These are phyloP conservation scores for Apocynum venetum DNA, from an alignment of 257 asterid genomes.

Conservation along the genomic window DNA sequence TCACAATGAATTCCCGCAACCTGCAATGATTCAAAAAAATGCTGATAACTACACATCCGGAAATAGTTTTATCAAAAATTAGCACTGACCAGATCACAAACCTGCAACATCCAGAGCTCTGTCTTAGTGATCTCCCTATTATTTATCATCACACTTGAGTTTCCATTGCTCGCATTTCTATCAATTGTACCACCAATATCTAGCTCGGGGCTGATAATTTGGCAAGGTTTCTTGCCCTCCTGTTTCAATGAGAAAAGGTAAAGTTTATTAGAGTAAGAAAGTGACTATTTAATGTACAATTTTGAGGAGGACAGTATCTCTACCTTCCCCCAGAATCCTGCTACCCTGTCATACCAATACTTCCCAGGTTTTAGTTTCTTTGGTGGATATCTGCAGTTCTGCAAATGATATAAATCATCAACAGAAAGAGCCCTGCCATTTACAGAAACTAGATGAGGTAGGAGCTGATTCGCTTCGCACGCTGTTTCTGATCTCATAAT, in stretches of 20 bases:
- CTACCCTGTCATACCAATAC: constrained; percentile 86
- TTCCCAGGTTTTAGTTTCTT: constrained; percentile 78
- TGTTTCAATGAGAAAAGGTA: constrained; percentile 28
- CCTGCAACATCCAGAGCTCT: constrained; percentile 68
- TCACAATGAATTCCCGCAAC: constrained; percentile 62
- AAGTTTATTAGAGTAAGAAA: not conserved
- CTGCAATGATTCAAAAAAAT: constrained; percentile 35
- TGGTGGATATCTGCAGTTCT: constrained; percentile 71
- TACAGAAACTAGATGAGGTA: constrained; percentile 53
- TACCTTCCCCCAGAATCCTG: constrained; percentile 99
- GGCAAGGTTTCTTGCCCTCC: constrained; percentile 85
- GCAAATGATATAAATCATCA: constrained; percentile 53
- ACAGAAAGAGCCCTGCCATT: constrained; percentile 53
- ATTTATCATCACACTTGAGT: constrained; percentile 60
- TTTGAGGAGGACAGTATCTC: constrained; percentile 9
- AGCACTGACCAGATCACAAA: constrained; percentile 19
- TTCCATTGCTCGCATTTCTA: constrained; percentile 73
- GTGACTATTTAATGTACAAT: not conserved
- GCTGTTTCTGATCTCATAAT: constrained; percentile 52
- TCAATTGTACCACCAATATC: constrained; percentile 45
- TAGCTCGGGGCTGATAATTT: constrained; percentile 62
- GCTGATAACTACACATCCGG: constrained; percentile 16
- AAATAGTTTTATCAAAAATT: constrained; percentile 3
- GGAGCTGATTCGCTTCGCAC: constrained; percentile 66
- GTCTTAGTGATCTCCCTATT: constrained; percentile 63